These are phyloP conservation scores for Wickerhamomyces ciferrii DNA, from an alignment of 805 yeast genomes.

Conservation along the genomic window DNA sequence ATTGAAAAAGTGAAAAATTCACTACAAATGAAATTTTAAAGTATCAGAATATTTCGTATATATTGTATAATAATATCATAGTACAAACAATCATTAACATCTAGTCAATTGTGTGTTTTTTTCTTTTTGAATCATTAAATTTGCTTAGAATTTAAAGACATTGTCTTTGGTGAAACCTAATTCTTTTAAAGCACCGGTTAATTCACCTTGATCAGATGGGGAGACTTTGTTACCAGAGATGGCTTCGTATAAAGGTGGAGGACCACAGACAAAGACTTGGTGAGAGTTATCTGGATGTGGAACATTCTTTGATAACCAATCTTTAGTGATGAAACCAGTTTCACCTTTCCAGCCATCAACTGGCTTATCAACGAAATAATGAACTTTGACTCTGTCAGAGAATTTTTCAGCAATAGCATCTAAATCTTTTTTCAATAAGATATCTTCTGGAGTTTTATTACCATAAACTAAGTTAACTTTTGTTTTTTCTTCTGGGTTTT, in stretches of 20 bases:
- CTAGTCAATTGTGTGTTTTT: not conserved
- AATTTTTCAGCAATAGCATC: conserved; percentile 60
- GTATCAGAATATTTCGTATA: too few species aligned
- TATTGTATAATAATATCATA: not conserved
- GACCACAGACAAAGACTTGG: conserved; percentile 91
- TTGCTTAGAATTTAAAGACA: conserved; percentile 75
- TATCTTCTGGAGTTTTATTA: conserved; percentile 69
- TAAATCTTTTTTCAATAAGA: conserved; percentile 71
- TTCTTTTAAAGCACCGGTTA: conserved; percentile 81
- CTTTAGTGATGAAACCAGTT: conserved; percentile 76
- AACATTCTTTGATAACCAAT: conserved; percentile 53
- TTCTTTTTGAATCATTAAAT: not conserved
- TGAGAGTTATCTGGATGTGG: conserved; percentile 65
- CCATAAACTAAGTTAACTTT: conserved; percentile 83
- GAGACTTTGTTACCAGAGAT: conserved; percentile 81
- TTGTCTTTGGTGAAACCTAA: conserved; percentile 83
- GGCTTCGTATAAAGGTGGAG: conserved; percentile 86
- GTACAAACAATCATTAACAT: not conserved
- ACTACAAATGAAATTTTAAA: too few species aligned
- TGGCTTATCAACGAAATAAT: conserved; percentile 74
- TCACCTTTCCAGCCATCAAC: conserved; percentile 46
- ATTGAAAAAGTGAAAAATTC: too few species aligned
- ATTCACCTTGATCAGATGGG: conserved; percentile 92
- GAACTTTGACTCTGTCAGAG: conserved; percentile 74
- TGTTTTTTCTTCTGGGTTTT: conserved; percentile 84